Base-by-base conservation (phyloP, 345 rosid genomes). In the Hibiscus trionum region DNA sequence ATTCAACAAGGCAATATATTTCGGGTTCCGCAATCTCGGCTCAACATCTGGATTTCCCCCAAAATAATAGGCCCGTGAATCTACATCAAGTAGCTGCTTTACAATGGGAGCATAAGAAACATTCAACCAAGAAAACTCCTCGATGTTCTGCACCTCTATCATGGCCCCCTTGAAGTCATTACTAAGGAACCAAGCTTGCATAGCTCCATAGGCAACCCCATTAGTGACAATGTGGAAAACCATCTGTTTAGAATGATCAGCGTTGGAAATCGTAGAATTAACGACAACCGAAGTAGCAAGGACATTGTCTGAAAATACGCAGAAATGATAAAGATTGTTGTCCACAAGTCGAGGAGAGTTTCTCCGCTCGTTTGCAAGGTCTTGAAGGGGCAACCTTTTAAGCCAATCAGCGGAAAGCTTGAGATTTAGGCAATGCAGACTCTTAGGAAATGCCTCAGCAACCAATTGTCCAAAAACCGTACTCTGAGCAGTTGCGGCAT, bases 241-340 rank as follows among this genome's bases (percentile, higher is more conserved):
- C 46, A 89, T 83, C 84, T 95, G 98, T 75, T 86, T 88, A 15
- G 97, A 91, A 77, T 94, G 98, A 69, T 87, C 96, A 46, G 96
- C 92, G 76, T 88, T 94, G 56, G 84, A 84, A 80, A 94, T 79
- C 1, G 97, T 88, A 65, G 98, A 95, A 73, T 92, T 93, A 83
- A 95, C 87, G 72, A 88, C 98, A 65, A 84, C 97, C 89, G 69
- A 42, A 53, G 69, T 64, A 42, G 69, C 97, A 1, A 59, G 62
- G 35, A 59, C 62, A 59, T 93, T 95, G 76, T 95, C 99, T n/a
- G 99, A 87, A 79, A 95, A 92, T 76, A 95, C 71, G 76, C 98
- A 93, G 83, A 92, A 95, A 72, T 93, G 98, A 80, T 88, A 90
- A 81, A 92, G 93, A 81, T 88, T 95, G 83, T 90, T 95, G 82